Conservation (phyloP, 257 asterid genomes). For the Eucommia ulmoides region DNA sequence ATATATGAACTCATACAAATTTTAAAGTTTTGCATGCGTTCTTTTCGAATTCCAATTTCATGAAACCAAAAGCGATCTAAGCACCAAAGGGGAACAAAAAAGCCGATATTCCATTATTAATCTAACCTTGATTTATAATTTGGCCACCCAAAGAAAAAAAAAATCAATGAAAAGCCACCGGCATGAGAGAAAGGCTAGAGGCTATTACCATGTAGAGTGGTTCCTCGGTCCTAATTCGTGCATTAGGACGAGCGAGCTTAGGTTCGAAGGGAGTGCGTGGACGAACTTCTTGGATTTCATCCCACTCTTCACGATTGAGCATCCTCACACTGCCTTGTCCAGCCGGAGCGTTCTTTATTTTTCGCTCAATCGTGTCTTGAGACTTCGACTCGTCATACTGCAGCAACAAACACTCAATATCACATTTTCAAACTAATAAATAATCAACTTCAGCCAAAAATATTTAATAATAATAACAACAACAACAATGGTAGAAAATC, state of each 20-base stretch:
- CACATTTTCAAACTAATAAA: too few species aligned
- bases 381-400: conserved; percentile 68
- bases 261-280: conserved; percentile 93
- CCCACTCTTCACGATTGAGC: conserved; percentile 93
- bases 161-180: too few species aligned
- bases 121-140: too few species aligned
- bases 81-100: too few species aligned
- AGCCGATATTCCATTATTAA: background rate
- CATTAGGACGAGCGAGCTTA: conserved; percentile 65
- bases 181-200: background rate
- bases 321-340: conserved; percentile 90
- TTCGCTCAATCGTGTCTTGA: conserved; percentile 61
- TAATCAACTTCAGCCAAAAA: too few species aligned
- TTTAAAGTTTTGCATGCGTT: too few species aligned
- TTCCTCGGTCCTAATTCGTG: conserved; percentile 44
- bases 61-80: too few species aligned
- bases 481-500: too few species aligned
- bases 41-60: too few species aligned
- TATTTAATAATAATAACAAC: too few species aligned
- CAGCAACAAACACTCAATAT: too few species aligned
- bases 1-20: too few species aligned
- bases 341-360: conserved; percentile 73
- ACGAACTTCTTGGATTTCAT: conserved; percentile 48
- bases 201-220: conserved; percentile 32
- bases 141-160: background rate